Evolutionary conservation across 257 asterid species (phyloP), one percentile per base, ranked within the genome.

Genomic region (Buddleja alternifolia): DNA sequence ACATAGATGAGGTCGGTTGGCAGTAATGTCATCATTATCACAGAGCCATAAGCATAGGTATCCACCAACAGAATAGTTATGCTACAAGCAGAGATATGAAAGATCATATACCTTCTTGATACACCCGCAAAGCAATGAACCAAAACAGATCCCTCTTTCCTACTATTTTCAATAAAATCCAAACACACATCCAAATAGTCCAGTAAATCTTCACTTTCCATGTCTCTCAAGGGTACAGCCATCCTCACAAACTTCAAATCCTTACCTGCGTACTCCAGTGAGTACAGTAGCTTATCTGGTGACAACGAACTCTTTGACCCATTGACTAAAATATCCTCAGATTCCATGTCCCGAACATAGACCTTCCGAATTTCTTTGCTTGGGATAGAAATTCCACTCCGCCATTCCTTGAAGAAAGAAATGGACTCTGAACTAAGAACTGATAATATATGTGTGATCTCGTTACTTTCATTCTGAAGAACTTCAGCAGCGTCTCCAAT

Each of bases 51-150:
- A 23, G 37, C 21, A 44, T 48, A 72, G 16, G 52, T 44, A 44
- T 56, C 6, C 12, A 51, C 60, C 34, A 48, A 58, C 64, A 47
- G 29, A 55, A 60, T 53, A 51, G 19, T 48, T 29, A 16, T 20
- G 63, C 11, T 24, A 53, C 15, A 61, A 37, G 65, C 37, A 77
- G 15, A 63, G 42, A 61, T 25, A 52, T 15, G 39, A 66, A 65
- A 48, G 19, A 56, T 39, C 54, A 47, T 59, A 51, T 80, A 91
- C 99, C 99, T 94, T 83, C 99, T 89, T 63, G 99, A 94, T 64
- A 94, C 97, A 66, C 99, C 97, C 17, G 99, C 99, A 84, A 90
- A 91, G 80, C 97, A 94, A 80, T 94, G 97, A 73, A 94, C 97
- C 86, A 94, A 75, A 67, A 91, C 77, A n/a, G 93, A 78, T 56